These are phyloP conservation scores for Penicillium sp. DNA, from an alignment of 2,329 filamentous ascomycete genomes.

Conservation along the genomic window DNA sequence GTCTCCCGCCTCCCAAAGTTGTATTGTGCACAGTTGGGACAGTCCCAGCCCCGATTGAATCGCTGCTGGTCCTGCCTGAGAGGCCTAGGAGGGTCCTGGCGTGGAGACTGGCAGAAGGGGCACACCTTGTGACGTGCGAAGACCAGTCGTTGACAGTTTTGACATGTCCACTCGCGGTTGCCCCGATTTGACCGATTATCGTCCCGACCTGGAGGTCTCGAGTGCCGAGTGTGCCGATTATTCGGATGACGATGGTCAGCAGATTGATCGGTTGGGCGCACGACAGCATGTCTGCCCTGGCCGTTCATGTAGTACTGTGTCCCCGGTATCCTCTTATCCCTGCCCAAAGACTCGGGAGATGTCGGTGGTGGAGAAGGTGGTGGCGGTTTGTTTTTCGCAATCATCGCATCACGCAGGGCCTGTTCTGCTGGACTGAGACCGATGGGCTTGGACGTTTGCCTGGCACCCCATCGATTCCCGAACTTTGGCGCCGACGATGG, in stretches of 20 bases:
- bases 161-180: conserved; percentile 13
- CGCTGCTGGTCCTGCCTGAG: conserved; percentile 1
- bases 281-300: background rate
- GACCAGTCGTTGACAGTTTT: conserved; percentile 7
- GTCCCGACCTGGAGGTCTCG: background rate
- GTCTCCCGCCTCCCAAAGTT: conserved; percentile 16
- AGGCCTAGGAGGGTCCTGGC: conserved; percentile 1
- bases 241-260: background rate
- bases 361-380: conserved; percentile 4
- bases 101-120: conserved; percentile 14
- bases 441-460: conserved; percentile 15
- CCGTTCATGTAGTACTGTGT: background rate
- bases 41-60: conserved; percentile 22
- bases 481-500: conserved; percentile 23
- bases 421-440: conserved; percentile 29
- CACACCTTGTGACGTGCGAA: conserved; percentile 8
- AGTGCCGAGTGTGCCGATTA: background rate
- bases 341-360: background rate
- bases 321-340: background rate
- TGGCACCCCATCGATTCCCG: conserved; percentile 21
- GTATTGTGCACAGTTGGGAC: conserved; percentile 20
- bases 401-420: conserved; percentile 25
- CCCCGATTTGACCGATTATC: background rate
- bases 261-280: background rate
- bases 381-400: conserved; percentile 14